A percentile compares a stretch with the other conserved stretches of the same genome.
phyloP scores from a whole-genome alignment of 2,329 filamentous ascomycete genomes.

The Cercospora sp. region DNA sequence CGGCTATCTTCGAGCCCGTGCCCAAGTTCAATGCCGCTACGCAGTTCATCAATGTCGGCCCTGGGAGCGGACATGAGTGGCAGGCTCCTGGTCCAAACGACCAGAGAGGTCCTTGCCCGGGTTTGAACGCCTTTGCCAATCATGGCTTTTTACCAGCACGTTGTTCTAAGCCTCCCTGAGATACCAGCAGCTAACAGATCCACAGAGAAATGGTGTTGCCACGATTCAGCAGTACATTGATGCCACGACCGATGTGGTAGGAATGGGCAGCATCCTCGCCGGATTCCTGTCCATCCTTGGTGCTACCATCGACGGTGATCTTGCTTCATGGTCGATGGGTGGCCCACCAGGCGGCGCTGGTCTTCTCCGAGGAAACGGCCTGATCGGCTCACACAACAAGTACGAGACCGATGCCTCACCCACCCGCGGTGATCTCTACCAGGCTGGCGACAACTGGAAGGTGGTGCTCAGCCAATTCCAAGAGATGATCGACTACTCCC shows the following conservation, averaged over 20 bases:
- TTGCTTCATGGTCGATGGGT: conserved; percentile 36
- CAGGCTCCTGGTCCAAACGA: conserved; percentile 32
- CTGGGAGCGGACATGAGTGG: conserved; percentile 32
- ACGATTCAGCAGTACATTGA: conserved; percentile 36
- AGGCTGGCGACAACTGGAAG: conserved; percentile 33
- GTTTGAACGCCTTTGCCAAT: conserved; percentile 38
- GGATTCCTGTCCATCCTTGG: conserved; percentile 38
- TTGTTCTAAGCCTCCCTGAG: not conserved
- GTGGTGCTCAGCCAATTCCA: conserved; percentile 33
- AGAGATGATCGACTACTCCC: conserved; percentile 33
- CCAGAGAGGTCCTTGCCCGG: conserved; percentile 35
- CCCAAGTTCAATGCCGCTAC: conserved; percentile 32
- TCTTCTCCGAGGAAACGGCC: conserved; percentile 24
- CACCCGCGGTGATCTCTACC: conserved; percentile 38
- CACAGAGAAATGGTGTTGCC: conserved; percentile 35
- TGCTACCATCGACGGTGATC: conserved; percentile 37
- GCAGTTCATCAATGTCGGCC: conserved; percentile 30
- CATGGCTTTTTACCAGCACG: conserved; percentile 13
- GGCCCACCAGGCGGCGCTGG: conserved; percentile 28
- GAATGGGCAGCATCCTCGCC: conserved; percentile 39
- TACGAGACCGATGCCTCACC: conserved; percentile 41
- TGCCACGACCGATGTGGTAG: conserved; percentile 34
- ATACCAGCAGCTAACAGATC: not conserved
- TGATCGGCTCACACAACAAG: conserved; percentile 37
- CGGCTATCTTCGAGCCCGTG: conserved; percentile 25